These are phyloP conservation scores for Elsinoe batatas DNA, from an alignment of 2,329 filamentous ascomycete species.

Conservation along the genomic window DNA sequence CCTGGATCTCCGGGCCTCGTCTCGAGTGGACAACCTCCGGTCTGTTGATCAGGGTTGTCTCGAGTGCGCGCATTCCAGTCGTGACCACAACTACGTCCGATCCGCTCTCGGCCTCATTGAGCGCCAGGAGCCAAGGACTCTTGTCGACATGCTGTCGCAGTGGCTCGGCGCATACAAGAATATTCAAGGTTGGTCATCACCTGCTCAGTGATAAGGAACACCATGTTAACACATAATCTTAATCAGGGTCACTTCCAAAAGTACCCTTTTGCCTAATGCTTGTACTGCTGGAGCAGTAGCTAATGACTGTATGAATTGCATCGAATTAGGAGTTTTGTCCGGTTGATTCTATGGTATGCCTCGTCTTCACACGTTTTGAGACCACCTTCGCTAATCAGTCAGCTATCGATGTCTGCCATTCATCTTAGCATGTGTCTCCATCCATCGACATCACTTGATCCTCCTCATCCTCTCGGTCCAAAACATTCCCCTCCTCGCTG, in stretches of 20 bases:
- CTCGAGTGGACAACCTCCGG: too few species aligned
- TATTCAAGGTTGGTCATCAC: neutral
- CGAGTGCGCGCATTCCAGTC: too few species aligned
- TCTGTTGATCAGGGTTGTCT: too few species aligned
- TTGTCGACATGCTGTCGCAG: too few species aligned
- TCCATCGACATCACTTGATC: neutral
- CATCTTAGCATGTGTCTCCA: neutral
- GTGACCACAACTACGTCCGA: too few species aligned
- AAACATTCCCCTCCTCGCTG: neutral
- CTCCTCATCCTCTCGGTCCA: neutral
- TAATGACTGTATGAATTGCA: neutral
- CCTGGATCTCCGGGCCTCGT: neutral
- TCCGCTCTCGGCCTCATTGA: too few species aligned
- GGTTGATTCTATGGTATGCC: neutral
- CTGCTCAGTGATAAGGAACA: neutral
- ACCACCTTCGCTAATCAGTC: neutral
- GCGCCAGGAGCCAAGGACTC: too few species aligned
- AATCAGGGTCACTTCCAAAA: neutral
- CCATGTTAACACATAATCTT: neutral
- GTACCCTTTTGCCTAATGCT: neutral
- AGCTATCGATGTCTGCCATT: constrained; percentile 2
- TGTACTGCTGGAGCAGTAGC: neutral
- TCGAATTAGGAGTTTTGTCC: neutral
- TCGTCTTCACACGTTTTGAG: neutral
- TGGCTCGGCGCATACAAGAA: neutral